Conservation (phyloP, 768 basidiomycete species). For the Lactarius deliciosus region DNA sequence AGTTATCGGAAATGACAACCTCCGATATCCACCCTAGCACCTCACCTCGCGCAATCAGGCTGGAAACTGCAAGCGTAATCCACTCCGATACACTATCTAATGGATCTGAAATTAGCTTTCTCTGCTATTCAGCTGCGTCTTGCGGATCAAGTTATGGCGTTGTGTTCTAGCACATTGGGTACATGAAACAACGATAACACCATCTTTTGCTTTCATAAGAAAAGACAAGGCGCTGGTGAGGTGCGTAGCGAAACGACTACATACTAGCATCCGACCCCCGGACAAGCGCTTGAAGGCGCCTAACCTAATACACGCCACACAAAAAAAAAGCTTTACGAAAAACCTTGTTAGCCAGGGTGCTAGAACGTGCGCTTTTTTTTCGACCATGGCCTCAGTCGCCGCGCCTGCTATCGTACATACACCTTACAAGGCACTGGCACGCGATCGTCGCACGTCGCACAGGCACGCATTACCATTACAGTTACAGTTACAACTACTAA, state of each 20-base stretch:
- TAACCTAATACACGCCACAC: constrained; percentile 2
- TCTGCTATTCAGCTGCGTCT: not conserved
- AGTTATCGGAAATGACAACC: not conserved
- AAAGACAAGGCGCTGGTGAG: not conserved
- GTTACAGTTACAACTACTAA: too few species aligned
- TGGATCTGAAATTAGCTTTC: not conserved
- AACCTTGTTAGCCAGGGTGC: not conserved
- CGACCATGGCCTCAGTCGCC: not conserved
- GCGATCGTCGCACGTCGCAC: too few species aligned
- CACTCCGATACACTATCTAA: not conserved
- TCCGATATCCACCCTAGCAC: not conserved
- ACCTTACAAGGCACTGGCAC: too few species aligned
- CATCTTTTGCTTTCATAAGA: not conserved
- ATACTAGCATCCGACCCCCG: not conserved
- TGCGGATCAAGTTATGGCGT: not conserved
- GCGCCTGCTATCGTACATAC: not conserved
- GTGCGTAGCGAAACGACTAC: not conserved
- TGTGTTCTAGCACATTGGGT: not conserved
- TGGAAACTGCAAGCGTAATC: not conserved
- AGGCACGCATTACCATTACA: too few species aligned
- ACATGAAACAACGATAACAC: constrained; percentile 1
- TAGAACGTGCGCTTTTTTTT: not conserved
- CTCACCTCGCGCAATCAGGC: not conserved
- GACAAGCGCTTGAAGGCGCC: not conserved
- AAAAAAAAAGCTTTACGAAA: not conserved